Percentiles rank a stretch among this genome's conserved stretches.
phyloP scores from a whole-genome alignment of 139 green algal species.

The Chlamydomonas incerta region DNA sequence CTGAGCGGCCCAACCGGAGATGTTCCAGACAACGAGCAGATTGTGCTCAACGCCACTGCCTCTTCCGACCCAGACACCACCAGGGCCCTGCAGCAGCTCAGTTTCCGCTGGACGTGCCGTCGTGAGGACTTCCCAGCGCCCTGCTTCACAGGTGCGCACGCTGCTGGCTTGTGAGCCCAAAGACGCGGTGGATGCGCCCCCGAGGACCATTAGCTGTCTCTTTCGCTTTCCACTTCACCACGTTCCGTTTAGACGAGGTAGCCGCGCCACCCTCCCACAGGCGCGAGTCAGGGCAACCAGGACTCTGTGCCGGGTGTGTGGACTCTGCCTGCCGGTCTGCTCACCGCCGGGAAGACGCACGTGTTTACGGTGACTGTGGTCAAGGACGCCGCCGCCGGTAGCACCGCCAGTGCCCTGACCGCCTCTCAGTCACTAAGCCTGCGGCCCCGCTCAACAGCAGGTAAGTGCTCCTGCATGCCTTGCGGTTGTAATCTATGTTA shows the following conservation, averaged over 20 bases:
- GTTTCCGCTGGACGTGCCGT: not conserved
- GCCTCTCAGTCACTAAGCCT: not conserved
- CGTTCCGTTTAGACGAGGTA: too few species aligned
- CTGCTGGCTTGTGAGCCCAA: too few species aligned
- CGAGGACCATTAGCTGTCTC: too few species aligned
- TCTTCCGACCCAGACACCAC: not conserved
- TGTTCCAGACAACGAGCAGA: not conserved
- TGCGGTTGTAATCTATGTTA: too few species aligned
- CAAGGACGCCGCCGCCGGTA: not conserved
- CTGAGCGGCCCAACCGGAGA: not conserved
- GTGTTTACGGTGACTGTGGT: conserved; percentile 14
- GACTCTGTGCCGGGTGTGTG: not conserved
- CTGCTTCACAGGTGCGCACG: not conserved
- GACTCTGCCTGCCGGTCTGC: not conserved
- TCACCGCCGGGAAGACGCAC: not conserved
- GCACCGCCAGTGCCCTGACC: not conserved
- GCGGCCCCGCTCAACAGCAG: not conserved
- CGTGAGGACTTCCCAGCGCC: not conserved
- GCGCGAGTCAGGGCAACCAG: not conserved
- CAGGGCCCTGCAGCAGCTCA: not conserved
- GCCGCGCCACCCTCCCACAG: too few species aligned
- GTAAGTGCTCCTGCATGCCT: too few species aligned
- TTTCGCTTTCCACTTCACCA: too few species aligned
- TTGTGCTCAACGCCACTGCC: not conserved
- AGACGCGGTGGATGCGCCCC: too few species aligned